phyloP scores from a whole-genome alignment of 176 grass and related monocot genomes.

The Lolium multiflorum region DNA sequence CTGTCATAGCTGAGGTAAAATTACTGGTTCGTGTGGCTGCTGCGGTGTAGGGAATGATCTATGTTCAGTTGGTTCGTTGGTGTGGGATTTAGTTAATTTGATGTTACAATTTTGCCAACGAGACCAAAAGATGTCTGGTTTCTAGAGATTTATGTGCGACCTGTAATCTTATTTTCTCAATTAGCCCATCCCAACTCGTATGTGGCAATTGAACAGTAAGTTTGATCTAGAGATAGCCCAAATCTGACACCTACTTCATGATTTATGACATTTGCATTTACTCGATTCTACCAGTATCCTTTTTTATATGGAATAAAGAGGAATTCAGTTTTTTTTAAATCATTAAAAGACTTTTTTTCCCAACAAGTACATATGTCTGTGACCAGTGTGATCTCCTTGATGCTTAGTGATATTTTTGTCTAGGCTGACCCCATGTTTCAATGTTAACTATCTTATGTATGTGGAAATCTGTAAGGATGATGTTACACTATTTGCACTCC shows the following conservation, averaged over 20 bases:
- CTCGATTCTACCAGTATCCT: no score
- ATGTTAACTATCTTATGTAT: background rate
- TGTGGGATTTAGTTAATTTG: conserved; percentile 2
- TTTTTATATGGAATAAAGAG: no score
- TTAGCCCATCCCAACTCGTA: background rate
- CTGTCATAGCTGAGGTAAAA: conserved; percentile 71
- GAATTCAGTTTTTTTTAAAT: background rate
- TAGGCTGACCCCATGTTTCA: background rate
- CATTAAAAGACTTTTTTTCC: background rate
- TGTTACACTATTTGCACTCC: background rate
- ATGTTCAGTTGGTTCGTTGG: background rate
- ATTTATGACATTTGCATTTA: background rate
- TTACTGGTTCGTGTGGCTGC: background rate
- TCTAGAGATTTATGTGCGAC: background rate
- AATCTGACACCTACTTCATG: background rate
- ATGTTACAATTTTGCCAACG: background rate
- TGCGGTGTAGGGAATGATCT: background rate
- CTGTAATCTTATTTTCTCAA: background rate
- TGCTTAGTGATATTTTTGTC: background rate
- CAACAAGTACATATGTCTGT: no score
- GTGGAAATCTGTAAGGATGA: background rate
- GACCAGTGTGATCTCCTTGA: background rate
- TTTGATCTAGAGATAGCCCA: background rate
- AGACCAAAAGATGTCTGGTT: background rate
- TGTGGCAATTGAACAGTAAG: background rate